Conservation (phyloP, 352 stramenopile genomes). For the Achlya hypogyna region DNA sequence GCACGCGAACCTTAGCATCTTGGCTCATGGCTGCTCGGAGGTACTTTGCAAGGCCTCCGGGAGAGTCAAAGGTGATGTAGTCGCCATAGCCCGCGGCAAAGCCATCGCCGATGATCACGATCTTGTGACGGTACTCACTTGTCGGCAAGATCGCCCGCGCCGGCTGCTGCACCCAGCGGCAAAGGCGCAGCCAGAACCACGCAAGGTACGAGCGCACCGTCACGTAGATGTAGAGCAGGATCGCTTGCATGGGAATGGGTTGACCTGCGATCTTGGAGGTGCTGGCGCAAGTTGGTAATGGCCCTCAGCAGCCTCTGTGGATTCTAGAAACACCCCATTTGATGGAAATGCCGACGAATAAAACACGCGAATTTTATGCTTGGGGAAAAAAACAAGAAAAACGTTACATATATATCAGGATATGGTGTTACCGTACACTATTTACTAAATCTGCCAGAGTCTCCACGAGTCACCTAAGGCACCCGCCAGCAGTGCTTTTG, state of each 20-base stretch:
- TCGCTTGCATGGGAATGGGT: background rate
- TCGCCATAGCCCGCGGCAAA: slow-evolving; percentile 73
- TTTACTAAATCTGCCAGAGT: too few species aligned
- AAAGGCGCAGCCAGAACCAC: slow-evolving; percentile 63
- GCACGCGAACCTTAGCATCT: slow-evolving; percentile 44
- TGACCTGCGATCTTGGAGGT: too few species aligned
- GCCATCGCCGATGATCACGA: slow-evolving; percentile 76
- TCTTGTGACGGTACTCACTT: slow-evolving; percentile 71
- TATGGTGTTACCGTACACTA: too few species aligned
- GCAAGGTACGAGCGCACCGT: slow-evolving; percentile 42
- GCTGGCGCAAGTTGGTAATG: too few species aligned
- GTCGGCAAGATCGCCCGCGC: slow-evolving; percentile 23
- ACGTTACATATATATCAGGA: too few species aligned
- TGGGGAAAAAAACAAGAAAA: too few species aligned
- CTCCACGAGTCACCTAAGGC: too few species aligned
- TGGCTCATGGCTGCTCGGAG: slow-evolving; percentile 37
- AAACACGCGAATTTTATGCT: too few species aligned
- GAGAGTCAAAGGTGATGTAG: slow-evolving; percentile 49
- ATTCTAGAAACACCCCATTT: too few species aligned
- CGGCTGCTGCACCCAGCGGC: slow-evolving; percentile 35
- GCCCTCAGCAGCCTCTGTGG: too few species aligned
- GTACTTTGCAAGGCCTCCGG: slow-evolving; percentile 43
- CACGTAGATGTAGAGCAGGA: slow-evolving; percentile 18
- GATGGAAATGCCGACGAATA: too few species aligned
- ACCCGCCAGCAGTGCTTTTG: too few species aligned